Conservation (phyloP, 2,329 filamentous ascomycete species). For the Fusarium paranaense region DNA sequence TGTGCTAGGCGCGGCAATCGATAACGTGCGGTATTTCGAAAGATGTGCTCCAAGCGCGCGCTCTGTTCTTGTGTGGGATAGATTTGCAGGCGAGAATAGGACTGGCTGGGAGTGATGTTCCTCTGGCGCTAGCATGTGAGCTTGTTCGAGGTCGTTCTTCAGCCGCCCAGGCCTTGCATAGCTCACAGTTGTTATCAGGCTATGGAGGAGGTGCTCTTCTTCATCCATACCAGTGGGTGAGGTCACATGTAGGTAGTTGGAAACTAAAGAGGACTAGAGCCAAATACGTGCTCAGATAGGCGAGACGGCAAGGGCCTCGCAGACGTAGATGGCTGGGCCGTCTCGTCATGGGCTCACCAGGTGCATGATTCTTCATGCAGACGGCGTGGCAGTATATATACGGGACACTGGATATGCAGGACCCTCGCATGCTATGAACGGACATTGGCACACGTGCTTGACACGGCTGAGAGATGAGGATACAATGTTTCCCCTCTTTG, state of each 20-base stretch:
- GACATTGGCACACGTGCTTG: slow-evolving; percentile 12
- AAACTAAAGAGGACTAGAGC: neutral
- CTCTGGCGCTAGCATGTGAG: neutral
- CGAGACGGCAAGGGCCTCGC: slow-evolving; percentile 12
- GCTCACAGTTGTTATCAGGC: neutral
- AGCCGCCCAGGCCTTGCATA: neutral
- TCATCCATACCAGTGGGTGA: neutral
- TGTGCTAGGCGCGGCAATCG: neutral
- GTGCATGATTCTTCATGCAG: slow-evolving; percentile 1
- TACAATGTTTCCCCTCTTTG: neutral
- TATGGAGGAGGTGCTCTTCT: neutral
- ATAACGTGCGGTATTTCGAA: neutral
- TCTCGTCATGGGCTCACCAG: slow-evolving; percentile 4
- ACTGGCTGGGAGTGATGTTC: neutral
- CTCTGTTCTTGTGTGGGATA: neutral
- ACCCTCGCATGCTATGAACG: neutral
- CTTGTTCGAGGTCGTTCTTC: neutral
- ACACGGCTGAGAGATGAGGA: neutral
- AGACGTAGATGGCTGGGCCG: slow-evolving; percentile 16
- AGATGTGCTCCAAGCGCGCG: neutral
- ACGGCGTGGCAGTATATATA: slow-evolving; percentile 36
- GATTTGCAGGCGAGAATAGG: neutral
- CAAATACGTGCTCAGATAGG: slow-evolving; percentile 7
- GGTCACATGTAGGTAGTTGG: neutral
- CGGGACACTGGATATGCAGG: slow-evolving; percentile 6